Base-by-base conservation (phyloP, 2,329 filamentous ascomycete species). In the Botrytis deweyae region DNA sequence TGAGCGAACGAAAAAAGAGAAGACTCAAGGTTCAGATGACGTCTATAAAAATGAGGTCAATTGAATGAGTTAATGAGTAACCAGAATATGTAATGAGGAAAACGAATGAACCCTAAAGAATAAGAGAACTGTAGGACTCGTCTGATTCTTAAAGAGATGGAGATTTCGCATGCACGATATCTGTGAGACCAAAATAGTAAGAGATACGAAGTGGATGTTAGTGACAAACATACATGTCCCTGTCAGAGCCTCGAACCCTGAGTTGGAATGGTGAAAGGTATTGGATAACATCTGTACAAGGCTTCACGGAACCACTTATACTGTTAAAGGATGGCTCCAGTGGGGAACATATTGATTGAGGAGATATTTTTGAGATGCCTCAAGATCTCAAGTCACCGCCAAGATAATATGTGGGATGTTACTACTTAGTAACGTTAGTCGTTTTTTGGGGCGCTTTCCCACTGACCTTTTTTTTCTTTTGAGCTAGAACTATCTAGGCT, bases 61-160 rank as follows among this genome's bases (percentile, higher is more conserved):
- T 62, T 69, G 63, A 72, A 64, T 33, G 40, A 22, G 2, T 44
- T 25, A 29, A 40, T 62, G 7, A 69, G 25, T 42, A 25, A 62
- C 33, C 36, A 40, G 25, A 38, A 38, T 58, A 25, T 42, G 12
- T 58, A 61, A 72, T 18, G 63, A 72, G 63, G 63, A 69, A 67
- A 72, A 62, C 49, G 49, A 61, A 59, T 36, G 40, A 46, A 62
- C 40, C 63, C 58, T 58, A 58, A 33, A 44, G 29, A 49, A 18
- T 25, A 29, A 72, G 33, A 44, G 25, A 62, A 12, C 36, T 16
- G 63, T 49, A 67, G 61, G 46, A 33, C 33, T 68, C 40, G n/a
- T 25, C 63, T 55, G 58, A 69, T 40, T 67, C 71, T 72, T 72
- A 72, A 72, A 68, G 65, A 58, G 71, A 68, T 33, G 40, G 49